A percentile compares a stretch with the other conserved stretches of the same genome.
Evolutionary conservation across 2,329 filamentous ascomycete species (phyloP).

Genomic region (Apiospora phragmitis): DNA sequence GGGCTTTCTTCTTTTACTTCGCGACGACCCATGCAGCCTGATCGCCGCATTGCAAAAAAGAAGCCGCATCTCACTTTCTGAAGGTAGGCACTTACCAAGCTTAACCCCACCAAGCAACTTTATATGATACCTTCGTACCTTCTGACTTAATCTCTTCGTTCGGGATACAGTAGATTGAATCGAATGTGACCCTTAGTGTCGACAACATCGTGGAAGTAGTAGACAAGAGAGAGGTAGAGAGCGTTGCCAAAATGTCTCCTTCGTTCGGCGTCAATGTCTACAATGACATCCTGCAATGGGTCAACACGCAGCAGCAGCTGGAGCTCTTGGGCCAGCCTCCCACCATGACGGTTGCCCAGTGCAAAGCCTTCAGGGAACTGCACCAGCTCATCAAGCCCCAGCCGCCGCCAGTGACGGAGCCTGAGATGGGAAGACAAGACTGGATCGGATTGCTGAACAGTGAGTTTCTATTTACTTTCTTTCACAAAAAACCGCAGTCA

Average conservation of each 20-base stretch:
- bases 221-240: not conserved
- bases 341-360: constrained; percentile 39
- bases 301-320: constrained; percentile 35
- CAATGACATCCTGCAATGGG: constrained; percentile 26
- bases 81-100: not conserved
- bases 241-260: not conserved
- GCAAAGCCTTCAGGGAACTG: constrained; percentile 41
- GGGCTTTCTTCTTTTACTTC: not conserved
- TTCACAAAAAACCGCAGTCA: too few species aligned
- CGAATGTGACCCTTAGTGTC: not conserved
- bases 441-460: constrained; percentile 41
- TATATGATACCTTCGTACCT: not conserved
- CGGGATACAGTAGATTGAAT: not conserved
- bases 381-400: constrained; percentile 24
- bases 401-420: constrained; percentile 20
- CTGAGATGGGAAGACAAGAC: constrained; percentile 32
- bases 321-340: constrained; percentile 34
- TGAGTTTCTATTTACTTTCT: constrained; percentile 21
- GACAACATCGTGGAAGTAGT: not conserved
- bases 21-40: not conserved
- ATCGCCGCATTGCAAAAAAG: not conserved
- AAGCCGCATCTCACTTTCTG: not conserved
- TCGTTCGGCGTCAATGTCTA: constrained; percentile 17
- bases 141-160: not conserved
- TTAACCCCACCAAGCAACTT: not conserved